Conservation (phyloP, 2,329 filamentous ascomycete species). For the Fusarium sp. region DNA sequence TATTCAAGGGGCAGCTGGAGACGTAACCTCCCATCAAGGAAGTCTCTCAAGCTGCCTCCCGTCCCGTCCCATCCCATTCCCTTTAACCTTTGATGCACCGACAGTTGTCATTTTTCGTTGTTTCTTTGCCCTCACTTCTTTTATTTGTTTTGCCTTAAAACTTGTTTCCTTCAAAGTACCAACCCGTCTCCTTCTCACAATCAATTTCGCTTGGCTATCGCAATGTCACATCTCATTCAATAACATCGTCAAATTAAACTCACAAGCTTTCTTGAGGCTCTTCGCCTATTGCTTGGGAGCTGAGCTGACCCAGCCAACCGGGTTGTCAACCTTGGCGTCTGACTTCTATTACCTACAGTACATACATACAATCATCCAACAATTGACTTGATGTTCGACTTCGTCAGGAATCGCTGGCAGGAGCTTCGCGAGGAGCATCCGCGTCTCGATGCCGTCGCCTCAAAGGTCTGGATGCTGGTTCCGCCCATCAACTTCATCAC, state of each 20-base stretch:
- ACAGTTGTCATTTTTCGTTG: constrained; percentile 30
- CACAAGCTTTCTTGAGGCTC: constrained; percentile 15
- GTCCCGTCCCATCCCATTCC: background rate
- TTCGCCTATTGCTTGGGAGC: constrained; percentile 17
- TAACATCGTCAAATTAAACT: constrained; percentile 13
- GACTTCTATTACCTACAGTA: constrained; percentile 1
- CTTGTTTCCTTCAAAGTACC: background rate
- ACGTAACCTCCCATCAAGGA: background rate
- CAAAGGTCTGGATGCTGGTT: constrained; percentile 30
- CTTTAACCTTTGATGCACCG: constrained; percentile 13
- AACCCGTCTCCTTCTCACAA: background rate
- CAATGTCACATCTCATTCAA: constrained; percentile 37
- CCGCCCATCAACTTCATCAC: constrained; percentile 71
- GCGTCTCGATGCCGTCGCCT: constrained; percentile 17
- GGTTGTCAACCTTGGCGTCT: constrained; percentile 28
- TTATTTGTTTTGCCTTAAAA: background rate
- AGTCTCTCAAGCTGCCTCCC: constrained; percentile 2
- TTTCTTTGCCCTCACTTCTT: background rate
- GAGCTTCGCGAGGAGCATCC: constrained; percentile 40
- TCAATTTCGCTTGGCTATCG: background rate
- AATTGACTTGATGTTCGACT: constrained; percentile 34
- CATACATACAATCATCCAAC: background rate
- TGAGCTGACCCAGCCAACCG: constrained; percentile 22
- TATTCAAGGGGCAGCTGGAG: constrained; percentile 9
- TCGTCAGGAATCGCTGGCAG: constrained; percentile 38